Evolutionary conservation across 139 green algal genomes (phyloP), one percentile per base, ranked within the genome.

Genomic region (Raphidocelis subcapitata): DNA sequence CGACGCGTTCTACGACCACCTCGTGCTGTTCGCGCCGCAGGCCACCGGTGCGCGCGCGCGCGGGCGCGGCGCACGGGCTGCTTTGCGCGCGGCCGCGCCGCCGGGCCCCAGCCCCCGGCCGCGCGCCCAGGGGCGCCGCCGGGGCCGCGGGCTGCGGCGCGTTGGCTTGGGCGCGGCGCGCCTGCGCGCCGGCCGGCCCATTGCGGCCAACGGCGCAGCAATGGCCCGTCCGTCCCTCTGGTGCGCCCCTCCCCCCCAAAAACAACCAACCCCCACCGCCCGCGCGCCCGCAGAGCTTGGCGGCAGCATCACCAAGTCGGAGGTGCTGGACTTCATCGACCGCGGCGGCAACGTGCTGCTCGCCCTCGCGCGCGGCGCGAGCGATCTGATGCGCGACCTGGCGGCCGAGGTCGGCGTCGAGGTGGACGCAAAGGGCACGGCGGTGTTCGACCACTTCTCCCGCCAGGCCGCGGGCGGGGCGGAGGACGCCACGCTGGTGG

Each of bases 241-340:
- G 12, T 12, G 41, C 41, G 41, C 41, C 41, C 41, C 52, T 41
- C 41, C 55, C 35, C 51, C 55, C 12, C 55, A 57, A 49, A 20
- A 49, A 49, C 12, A 20, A 12, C 8, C 8, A 49, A 49, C 41
- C 41, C 8, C 41, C 12, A 8, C 41, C 41, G 41, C 41, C 12
- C 41, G 12, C 8, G 8, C 24, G 16, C 23, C 2, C 67, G 82
- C 84, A 93, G 88, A 70, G 3, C 81, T 91, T 73, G 89, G 92
- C 8, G 86, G 90, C 8, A 74, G 72, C 2, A 52, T 97, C 3
- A 82, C 90, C 62, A 65, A 81, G 14, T 63, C 70, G 1, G 72
- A 64, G 1, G 76, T 97, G n/a, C 60, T 94, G 3, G 88, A 96
- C 21, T 98, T 98, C 73, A 79, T 97, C 1, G 92, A 98, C 47